Evolutionary conservation across 805 yeast species (phyloP), one percentile per base, ranked within the genome.

Genomic region (Myxozyma monticola): DNA sequence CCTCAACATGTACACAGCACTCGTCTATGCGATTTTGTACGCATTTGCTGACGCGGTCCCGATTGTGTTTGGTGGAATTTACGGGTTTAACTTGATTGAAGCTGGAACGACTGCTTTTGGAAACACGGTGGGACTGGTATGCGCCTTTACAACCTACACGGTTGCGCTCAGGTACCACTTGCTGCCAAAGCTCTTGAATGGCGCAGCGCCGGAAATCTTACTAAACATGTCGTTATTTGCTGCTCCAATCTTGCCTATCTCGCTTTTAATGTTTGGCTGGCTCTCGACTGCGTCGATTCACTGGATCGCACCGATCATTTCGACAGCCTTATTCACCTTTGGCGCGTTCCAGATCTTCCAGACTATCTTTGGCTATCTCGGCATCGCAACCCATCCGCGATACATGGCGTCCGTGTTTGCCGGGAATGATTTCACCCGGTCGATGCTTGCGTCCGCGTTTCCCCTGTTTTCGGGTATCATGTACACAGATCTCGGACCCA

Each of bases 1-100:
- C 24, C 72, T 80, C 49, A 74, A 80, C 59, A 20, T 75, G 22
- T 80, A 80, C 63, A 68, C 77, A 55, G 78, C 82, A 0, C 60
- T 80, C 40, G 69, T 74, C 3, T 81, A 81, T 63, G 77, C 83
- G 20, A 64, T 76, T 26, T 55, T 77, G 52, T 81, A 79, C 62
- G 63, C 80, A 20, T 81, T 78, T 71, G 78, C 80, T 59, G 86
- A 81, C 63, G 80, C 79, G 5, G 78, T 78, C 65, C 86, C 88
- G 10, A 68, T 80, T 29, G 79, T 78, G 1, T 81, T 75, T 52
- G 51, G 54, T 5, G 76, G 72, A 1, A 60, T 71, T 18, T 71
- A 78, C 54, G 61, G 70, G 22, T 81, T 82, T 63, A 72, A 78
- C 4, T 60, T 71, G 25, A 70, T 79, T 31, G 78, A 76, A 45